Evolutionary conservation across 106 monocot species (phyloP).

Genomic region (Hemerocallis citrina): DNA sequence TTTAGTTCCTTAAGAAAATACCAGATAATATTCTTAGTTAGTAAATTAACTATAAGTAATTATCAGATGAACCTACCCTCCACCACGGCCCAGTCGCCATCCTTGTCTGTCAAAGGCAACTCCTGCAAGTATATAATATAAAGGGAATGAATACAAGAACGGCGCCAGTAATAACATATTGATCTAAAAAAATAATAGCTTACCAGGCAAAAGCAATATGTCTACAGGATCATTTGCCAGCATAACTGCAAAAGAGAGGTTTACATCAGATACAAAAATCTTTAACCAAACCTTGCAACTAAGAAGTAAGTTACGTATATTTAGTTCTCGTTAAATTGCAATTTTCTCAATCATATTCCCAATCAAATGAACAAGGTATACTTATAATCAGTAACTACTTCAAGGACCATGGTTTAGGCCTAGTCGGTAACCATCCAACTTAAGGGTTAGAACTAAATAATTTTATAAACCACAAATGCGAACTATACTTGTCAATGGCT

Average conservation of each 20-base stretch:
- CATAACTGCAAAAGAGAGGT: slow-evolving; percentile 39
- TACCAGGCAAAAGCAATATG: slow-evolving; percentile 72
- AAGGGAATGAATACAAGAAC: slow-evolving; percentile 1
- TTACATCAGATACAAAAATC: not conserved
- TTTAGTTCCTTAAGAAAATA: not conserved
- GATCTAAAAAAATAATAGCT: not conserved
- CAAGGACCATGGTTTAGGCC: not conserved
- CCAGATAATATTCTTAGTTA: not conserved
- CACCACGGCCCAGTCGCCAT: slow-evolving; percentile 73
- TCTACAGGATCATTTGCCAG: slow-evolving; percentile 62
- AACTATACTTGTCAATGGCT: not conserved
- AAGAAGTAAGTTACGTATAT: not conserved
- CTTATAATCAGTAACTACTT: not conserved
- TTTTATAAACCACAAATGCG: not conserved
- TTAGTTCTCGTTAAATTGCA: not conserved
- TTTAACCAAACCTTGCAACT: not conserved
- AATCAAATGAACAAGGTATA: not conserved
- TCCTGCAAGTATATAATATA: slow-evolving; percentile 27
- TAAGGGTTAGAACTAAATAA: too few relatives aligned
- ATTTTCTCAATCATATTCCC: not conserved
- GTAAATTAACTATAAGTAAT: not conserved
- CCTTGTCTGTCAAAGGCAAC: slow-evolving; percentile 76
- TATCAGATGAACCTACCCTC: slow-evolving; percentile 43
- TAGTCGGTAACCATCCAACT: not conserved
- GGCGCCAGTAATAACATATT: not conserved